phyloP scores from a whole-genome alignment of 768 basidiomycete species.

The Tylopilus rubrobrunneus region DNA sequence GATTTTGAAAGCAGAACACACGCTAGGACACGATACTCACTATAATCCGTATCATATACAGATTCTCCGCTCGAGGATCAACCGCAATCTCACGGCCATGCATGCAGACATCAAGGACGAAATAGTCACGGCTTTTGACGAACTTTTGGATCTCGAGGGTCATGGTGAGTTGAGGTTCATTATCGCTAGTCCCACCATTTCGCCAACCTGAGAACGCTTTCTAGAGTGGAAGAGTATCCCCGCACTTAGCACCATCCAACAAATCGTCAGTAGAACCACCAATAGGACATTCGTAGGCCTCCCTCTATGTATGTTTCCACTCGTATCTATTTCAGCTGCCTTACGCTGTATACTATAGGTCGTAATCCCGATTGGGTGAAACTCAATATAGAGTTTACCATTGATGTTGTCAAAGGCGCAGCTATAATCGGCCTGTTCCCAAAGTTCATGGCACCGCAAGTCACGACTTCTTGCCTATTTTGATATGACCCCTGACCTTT shows the following conservation, averaged over 20 bases:
- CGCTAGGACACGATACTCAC: constrained; percentile 31
- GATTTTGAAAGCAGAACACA: constrained; percentile 36
- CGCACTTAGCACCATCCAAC: background rate
- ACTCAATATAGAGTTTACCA: constrained; percentile 29
- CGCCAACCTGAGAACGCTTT: background rate
- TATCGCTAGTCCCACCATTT: background rate
- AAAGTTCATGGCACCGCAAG: constrained; percentile 30
- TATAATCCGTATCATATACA: constrained; percentile 30
- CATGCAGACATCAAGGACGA: constrained; percentile 45
- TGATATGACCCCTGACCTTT: background rate
- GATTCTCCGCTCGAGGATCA: constrained; percentile 30
- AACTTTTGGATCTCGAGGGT: constrained; percentile 27
- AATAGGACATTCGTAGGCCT: constrained; percentile 15
- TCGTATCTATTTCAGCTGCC: background rate
- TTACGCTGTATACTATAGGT: background rate
- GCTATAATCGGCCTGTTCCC: constrained; percentile 30
- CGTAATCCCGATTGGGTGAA: constrained; percentile 27
- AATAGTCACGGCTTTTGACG: constrained; percentile 37
- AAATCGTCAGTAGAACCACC: constrained; percentile 5
- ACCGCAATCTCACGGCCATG: constrained; percentile 35
- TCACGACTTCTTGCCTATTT: background rate
- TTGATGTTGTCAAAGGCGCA: constrained; percentile 2
- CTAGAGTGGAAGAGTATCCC: constrained; percentile 15
- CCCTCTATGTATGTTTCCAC: constrained; percentile 10
- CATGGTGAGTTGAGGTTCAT: constrained; percentile 10